Evolutionary conservation across 495 filamentous ascomycete species (phyloP).

Genomic region (Trypethelium eluteriae): DNA sequence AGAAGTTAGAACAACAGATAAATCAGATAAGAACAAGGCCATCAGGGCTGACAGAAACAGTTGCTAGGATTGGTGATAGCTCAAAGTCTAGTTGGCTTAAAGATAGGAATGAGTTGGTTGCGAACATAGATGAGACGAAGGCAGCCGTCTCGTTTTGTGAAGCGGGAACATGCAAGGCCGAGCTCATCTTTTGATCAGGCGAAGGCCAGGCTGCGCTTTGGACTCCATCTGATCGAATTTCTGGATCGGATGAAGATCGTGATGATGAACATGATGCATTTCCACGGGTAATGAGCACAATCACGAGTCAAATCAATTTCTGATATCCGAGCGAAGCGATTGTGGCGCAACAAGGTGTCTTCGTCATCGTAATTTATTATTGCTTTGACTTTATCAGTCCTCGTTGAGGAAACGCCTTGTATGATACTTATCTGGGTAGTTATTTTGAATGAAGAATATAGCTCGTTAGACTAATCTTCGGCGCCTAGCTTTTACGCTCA

Average conservation of each 20-base stretch:
- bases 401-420: too few relatives aligned
- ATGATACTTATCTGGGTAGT: too few relatives aligned
- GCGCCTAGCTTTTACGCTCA: too few relatives aligned
- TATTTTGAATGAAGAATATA: too few relatives aligned
- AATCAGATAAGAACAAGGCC: slow-evolving; percentile 19
- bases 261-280: neutral
- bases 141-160: slow-evolving; percentile 39
- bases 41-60: slow-evolving; percentile 20
- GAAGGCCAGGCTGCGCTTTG: neutral
- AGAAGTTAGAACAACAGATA: slow-evolving; percentile 28
- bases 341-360: too few relatives aligned
- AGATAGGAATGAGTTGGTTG: slow-evolving; percentile 34
- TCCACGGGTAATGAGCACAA: neutral
- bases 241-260: neutral
- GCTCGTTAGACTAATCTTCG: too few relatives aligned
- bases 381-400: too few relatives aligned
- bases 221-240: neutral
- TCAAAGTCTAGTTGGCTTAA: slow-evolving; percentile 33
- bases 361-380: too few relatives aligned
- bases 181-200: slow-evolving; percentile 12
- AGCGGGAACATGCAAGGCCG: slow-evolving; percentile 32
- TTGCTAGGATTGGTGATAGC: slow-evolving; percentile 29
- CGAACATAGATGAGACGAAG: slow-evolving; percentile 28
- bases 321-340: too few relatives aligned
- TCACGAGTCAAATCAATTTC: neutral